These are phyloP conservation scores for Coffea eugenioides DNA, from an alignment of 257 asterid genomes.

Conservation along the genomic window DNA sequence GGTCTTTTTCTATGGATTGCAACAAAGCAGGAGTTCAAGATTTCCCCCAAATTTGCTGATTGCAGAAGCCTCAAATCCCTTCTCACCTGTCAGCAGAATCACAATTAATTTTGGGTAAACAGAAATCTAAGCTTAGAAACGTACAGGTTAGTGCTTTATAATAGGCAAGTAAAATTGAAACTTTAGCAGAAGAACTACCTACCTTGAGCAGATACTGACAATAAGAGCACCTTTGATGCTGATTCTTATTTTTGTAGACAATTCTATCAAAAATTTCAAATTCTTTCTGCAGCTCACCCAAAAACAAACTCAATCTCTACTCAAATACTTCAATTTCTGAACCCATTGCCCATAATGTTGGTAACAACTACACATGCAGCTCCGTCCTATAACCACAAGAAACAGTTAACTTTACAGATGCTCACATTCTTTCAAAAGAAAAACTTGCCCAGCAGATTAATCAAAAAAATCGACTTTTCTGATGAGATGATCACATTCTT, in stretches of 20 bases:
- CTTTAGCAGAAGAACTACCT: background rate
- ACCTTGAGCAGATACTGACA: constrained; percentile 86
- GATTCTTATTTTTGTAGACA: constrained; percentile 88
- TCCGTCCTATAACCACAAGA: no score
- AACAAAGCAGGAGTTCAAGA: constrained; percentile 56
- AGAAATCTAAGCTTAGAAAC: background rate
- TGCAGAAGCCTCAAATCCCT: constrained; percentile 81
- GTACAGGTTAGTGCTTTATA: no score
- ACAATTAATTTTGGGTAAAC: background rate
- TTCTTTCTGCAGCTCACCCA: constrained; percentile 65
- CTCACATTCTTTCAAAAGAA: no score
- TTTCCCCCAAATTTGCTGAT: constrained; percentile 62
- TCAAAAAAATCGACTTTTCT: no score
- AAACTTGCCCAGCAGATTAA: no score
- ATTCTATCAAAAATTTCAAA: constrained; percentile 72
- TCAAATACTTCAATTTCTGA: constrained; percentile 53
- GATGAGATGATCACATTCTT: no score
- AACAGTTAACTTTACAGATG: no score
- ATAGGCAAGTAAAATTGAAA: background rate
- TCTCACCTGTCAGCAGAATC: constrained; percentile 52
- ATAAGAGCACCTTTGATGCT: constrained; percentile 71
- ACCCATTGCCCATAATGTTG: constrained; percentile 28
- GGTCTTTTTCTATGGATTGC: constrained; percentile 80
- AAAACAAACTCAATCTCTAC: constrained; percentile 62
- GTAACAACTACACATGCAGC: no score